Evolutionary conservation across 192 early-diverging fungal species (phyloP), one percentile per base, ranked within the genome.

Genomic region (Coemansia sp.): DNA sequence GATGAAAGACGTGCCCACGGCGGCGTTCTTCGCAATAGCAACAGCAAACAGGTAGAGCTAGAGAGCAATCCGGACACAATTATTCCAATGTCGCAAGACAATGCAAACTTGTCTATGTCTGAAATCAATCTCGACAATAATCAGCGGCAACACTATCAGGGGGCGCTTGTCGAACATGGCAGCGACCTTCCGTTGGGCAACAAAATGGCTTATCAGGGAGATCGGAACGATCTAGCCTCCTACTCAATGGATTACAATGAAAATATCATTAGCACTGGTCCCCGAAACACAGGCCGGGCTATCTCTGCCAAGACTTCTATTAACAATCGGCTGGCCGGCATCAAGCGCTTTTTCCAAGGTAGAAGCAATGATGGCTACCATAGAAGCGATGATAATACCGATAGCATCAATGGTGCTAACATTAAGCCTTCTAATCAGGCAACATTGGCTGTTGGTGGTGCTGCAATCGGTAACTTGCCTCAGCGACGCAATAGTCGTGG

Each of bases 61-160:
- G 74, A 76, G 63, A 82, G 79, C 67, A 82, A 76, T 57, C 79
- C 66, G 2, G 79, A 82, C 21, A 82, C 79, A 0, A 76, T 82
- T 14, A 76, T 76, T 46, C 70, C 74, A 0, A 29, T 67, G 6
- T 64, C 60, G 55, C 67, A 67, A 22, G 63, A 53, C 19, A 32
- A 51, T 7, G 22, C 58, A 32, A 59, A 59, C 6, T 6, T 21
- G 57, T 59, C 65, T 30, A 46, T 63, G 63, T 66, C 69, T 1
- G 75, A 77, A 5, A 51, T 57, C 58, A 66, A 80, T 51, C 62
- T 63, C 24, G 54, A 64, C 61, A 71, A 66, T 57, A 67, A 76
- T 42, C 66, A 76, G 61, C 59, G 17, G 3, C 39, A 46, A 46
- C 39, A 46, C 39, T 14, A 46, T 14, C 39, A 11, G 36, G 36